phyloP scores from a whole-genome alignment of 1,284 basidiomycete species.

The Ceratobasidium theobromae region DNA sequence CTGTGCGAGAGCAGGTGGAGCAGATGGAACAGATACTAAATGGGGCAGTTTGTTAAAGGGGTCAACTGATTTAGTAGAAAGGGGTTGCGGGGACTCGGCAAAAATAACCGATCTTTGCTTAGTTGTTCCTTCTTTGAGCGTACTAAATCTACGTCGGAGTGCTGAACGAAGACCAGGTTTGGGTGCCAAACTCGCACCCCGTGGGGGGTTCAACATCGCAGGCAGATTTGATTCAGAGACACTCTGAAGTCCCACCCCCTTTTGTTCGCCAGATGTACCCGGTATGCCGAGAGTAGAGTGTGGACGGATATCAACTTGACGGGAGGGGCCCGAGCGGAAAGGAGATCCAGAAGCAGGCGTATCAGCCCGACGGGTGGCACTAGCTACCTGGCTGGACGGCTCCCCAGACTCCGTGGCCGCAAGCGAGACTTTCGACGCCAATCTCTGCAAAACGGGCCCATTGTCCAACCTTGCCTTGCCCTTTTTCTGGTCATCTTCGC shows the following conservation, averaged over 20 bases:
- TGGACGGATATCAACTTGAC: background rate
- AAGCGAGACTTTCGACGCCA: background rate
- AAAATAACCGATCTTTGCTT: conserved; percentile 21
- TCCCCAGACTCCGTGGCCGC: background rate
- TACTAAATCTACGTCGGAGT: conserved; percentile 4
- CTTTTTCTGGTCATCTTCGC: background rate
- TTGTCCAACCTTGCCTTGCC: background rate
- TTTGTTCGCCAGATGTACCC: background rate
- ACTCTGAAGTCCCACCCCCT: background rate
- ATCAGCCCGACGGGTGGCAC: background rate
- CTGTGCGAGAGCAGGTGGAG: background rate
- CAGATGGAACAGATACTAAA: background rate
- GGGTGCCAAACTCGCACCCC: background rate
- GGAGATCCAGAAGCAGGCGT: background rate
- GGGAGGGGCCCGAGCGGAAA: background rate
- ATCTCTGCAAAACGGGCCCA: background rate
- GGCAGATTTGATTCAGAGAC: conserved; percentile 6
- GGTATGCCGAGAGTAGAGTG: conserved; percentile 9
- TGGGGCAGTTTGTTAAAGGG: background rate
- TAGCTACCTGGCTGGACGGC: background rate
- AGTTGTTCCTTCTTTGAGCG: background rate
- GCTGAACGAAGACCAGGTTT: conserved; percentile 14
- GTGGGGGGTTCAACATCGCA: background rate
- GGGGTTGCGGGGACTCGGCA: conserved; percentile 18
- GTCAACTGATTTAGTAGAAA: background rate